These are phyloP conservation scores for Skeletonema potamos DNA, from an alignment of 108 stramenopile genomes.

Conservation along the genomic window DNA sequence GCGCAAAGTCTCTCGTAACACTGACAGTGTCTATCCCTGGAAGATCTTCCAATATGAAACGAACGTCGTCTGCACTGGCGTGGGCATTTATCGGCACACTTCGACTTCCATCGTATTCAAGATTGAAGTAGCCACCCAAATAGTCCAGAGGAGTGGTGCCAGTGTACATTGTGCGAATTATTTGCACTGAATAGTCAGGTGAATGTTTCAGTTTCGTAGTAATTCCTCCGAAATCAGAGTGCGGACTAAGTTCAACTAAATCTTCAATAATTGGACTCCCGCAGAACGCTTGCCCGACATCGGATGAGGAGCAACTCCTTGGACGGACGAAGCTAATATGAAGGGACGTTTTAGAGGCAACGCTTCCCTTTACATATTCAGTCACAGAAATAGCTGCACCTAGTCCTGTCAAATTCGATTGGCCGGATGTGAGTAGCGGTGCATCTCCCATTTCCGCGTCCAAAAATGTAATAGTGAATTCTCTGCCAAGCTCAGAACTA, in stretches of 20 bases:
- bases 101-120: conserved; percentile 55
- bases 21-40: conserved; percentile 59
- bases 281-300: conserved; percentile 54
- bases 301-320: conserved; percentile 49
- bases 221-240: conserved; percentile 20
- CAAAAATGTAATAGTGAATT: conserved; percentile 61
- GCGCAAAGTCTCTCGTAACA: conserved; percentile 42
- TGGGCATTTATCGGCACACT: conserved; percentile 53
- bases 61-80: conserved; percentile 60
- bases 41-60: conserved; percentile 54
- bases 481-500: conserved; percentile 57
- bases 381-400: conserved; percentile 47
- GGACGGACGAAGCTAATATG: conserved; percentile 58
- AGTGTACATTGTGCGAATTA: conserved; percentile 31
- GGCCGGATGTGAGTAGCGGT: conserved; percentile 37
- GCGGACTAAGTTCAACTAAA: conserved; percentile 29
- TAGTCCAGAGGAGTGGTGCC: conserved; percentile 3
- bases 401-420: conserved; percentile 50
- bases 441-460: conserved; percentile 58
- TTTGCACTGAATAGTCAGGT: conserved; percentile 47
- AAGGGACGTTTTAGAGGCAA: conserved; percentile 47
- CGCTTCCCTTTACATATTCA: conserved; percentile 64
- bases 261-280: conserved; percentile 47
- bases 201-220: conserved; percentile 11
- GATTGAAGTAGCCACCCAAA: conserved; percentile 59